Conservation (phyloP, 192 early-diverging fungal species). For the Linnemannia elongata region DNA sequence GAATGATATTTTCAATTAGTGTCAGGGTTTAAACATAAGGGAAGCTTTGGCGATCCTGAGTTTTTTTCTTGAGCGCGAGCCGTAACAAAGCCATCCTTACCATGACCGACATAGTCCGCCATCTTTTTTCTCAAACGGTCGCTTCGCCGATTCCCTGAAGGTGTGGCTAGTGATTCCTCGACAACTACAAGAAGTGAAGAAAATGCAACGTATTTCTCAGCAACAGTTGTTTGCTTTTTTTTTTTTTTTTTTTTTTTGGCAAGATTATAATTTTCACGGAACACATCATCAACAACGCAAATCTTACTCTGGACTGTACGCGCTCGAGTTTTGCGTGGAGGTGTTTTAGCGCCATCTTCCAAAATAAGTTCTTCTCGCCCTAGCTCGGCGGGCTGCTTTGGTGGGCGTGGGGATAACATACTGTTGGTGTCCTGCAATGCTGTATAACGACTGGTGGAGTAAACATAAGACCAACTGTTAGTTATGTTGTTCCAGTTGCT, state of each 20-base stretch:
- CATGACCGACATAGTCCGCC: constrained; percentile 19
- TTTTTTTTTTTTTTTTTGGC: no score
- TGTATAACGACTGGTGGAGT: background rate
- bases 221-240: background rate
- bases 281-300: background rate
- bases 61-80: background rate
- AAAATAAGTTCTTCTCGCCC: constrained; percentile 2
- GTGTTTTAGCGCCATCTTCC: constrained; percentile 32
- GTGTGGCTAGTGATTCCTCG: constrained; percentile 10
- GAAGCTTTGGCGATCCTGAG: no score
- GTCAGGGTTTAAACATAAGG: background rate
- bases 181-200: background rate
- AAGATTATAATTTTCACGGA: background rate
- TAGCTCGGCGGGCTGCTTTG: background rate
- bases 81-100: constrained; percentile 2
- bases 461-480: background rate
- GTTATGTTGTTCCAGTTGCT: background rate
- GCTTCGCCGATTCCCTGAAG: constrained; percentile 17
- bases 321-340: constrained; percentile 9
- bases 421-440: background rate
- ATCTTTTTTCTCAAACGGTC: constrained; percentile 31
- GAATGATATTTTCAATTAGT: background rate
- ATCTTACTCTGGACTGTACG: constrained; percentile 20
- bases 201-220: background rate
- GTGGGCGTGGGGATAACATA: background rate